Evolutionary conservation across 2,329 filamentous ascomycete species (phyloP), one percentile per base, ranked within the genome.

Genomic region (Chalaropsis ovoidea): DNA sequence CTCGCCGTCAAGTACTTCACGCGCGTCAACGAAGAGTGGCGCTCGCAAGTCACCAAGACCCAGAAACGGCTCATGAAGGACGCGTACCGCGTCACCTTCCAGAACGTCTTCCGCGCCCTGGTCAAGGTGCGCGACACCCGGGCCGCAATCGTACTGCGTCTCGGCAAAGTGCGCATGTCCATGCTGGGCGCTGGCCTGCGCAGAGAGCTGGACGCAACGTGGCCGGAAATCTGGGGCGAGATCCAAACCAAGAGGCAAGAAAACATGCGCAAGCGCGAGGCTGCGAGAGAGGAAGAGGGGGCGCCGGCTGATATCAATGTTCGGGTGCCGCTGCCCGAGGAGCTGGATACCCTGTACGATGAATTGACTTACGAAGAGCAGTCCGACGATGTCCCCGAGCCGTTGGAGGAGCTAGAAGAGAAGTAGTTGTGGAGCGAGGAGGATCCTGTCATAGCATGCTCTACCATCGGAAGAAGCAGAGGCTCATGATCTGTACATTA

Each of bases 1-100:
- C 60, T 76, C 15, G 75, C 74, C 1, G 73, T 76, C 45, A 54
- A 35, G 17, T 68, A 65, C 42, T 66, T 68, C 22, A 43, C 41
- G 3, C 61, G 60, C 1, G 47, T 68, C 22, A 42, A 65, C 35
- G 43, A 63, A 15, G 58, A 52, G n/a, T 67, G 66, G 66, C 58
- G 63, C 13, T 47, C 58, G 10, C 22, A 45, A 13, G 47, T 63
- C 10, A 35, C 45, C 24, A 65, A 63, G 52, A 49, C 64, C 6
- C 63, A 65, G 52, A 56, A 60, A 17, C 45, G 27, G 17, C 35
- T 22, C 15, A 67, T 67, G 66, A 62, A 61, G 22, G 41, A 65
- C 6, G 66, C 66, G 13, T 67, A 67, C 43, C 58, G 66, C 6
- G 24, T 69, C 17, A 69, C 70, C 7, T 62, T 70, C 13, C 62